Conservation (phyloP, 2,329 filamentous ascomycete species). For the Cordyceps fumosorosea region DNA sequence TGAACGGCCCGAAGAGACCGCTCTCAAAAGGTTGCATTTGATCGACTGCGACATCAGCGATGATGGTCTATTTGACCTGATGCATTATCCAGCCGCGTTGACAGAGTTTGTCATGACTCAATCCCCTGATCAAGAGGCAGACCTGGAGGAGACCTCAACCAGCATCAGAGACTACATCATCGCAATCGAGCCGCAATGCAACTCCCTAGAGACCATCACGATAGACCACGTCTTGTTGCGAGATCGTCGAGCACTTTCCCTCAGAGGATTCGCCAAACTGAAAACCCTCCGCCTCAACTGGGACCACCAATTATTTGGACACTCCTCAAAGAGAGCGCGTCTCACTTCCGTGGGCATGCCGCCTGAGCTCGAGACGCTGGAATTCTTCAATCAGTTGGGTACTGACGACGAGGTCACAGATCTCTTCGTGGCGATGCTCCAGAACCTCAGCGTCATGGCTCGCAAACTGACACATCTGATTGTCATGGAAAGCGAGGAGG, state of each 20-base stretch:
- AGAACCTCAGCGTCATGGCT: slow-evolving; percentile 31
- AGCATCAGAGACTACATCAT: slow-evolving; percentile 41
- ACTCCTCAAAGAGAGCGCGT: slow-evolving; percentile 36
- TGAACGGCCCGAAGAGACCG: slow-evolving; percentile 41
- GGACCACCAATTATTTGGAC: slow-evolving; percentile 44
- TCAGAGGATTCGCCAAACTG: slow-evolving; percentile 37
- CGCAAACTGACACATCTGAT: slow-evolving; percentile 32
- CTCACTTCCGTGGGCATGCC: slow-evolving; percentile 41
- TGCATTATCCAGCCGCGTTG: slow-evolving; percentile 38
- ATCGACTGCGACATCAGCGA: slow-evolving; percentile 46
- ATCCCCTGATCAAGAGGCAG: slow-evolving; percentile 29
- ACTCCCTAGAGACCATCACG: slow-evolving; percentile 38
- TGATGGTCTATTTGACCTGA: slow-evolving; percentile 29
- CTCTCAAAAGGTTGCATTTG: slow-evolving; percentile 36
- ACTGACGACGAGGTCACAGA: slow-evolving; percentile 42
- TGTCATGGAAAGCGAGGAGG: slow-evolving; percentile 27
- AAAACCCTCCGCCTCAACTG: slow-evolving; percentile 37
- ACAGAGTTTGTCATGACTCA: slow-evolving; percentile 43
- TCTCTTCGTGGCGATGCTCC: slow-evolving; percentile 34
- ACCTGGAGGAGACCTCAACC: slow-evolving; percentile 41
- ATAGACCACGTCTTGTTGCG: slow-evolving; percentile 37
- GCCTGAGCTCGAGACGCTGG: slow-evolving; percentile 37
- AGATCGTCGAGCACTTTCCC: slow-evolving; percentile 33
- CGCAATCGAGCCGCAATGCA: slow-evolving; percentile 33
- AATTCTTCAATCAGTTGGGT: slow-evolving; percentile 40